Percentiles rank a stretch among this genome's conserved stretches.
Conservation (phyloP, 1,139 yeast genomes). For the Scheffersomyces lignicola region DNA sequence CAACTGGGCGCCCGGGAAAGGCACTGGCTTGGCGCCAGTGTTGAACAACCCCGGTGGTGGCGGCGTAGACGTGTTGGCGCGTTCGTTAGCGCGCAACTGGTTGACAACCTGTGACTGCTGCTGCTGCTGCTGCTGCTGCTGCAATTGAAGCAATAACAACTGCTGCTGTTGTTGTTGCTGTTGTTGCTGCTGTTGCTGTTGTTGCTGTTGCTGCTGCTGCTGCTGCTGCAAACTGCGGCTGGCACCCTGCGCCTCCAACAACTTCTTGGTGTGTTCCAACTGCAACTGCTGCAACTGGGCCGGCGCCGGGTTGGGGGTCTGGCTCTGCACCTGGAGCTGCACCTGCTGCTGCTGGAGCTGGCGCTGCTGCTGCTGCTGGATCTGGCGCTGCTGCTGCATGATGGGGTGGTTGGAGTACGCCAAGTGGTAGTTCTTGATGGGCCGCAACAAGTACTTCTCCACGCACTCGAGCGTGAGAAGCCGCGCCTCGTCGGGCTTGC, state of each 20-base stretch:
- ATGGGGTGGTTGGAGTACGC: slow-evolving; percentile 50
- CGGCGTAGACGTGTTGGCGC: slow-evolving; percentile 39
- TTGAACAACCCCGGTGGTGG: slow-evolving; percentile 48
- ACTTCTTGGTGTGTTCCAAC: slow-evolving; percentile 28
- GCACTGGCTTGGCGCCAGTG: slow-evolving; percentile 15
- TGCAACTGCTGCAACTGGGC: slow-evolving; percentile 28
- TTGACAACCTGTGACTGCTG: slow-evolving; percentile 11
- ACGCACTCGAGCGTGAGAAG: slow-evolving; percentile 41
- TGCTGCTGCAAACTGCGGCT: slow-evolving; percentile 15
- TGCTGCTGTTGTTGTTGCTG: slow-evolving; percentile 20
- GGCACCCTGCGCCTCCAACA: slow-evolving; percentile 19
- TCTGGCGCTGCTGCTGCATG: slow-evolving; percentile 39
- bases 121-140: slow-evolving; percentile 13
- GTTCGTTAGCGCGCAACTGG: slow-evolving; percentile 32
- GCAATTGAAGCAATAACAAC: slow-evolving; percentile 15
- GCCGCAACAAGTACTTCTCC: slow-evolving; percentile 42
- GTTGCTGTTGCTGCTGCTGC: slow-evolving; percentile 17
- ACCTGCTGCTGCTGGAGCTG: slow-evolving; percentile 25
- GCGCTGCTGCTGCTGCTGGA: slow-evolving; percentile 30
- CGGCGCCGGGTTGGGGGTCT: slow-evolving; percentile 18
- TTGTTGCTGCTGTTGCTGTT: slow-evolving; percentile 15
- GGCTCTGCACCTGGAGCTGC: slow-evolving; percentile 13
- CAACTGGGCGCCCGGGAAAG: slow-evolving; percentile 1
- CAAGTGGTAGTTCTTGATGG: slow-evolving; percentile 48
- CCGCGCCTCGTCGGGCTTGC: slow-evolving; percentile 39